Base-by-base conservation (phyloP, 805 yeast species). In the Lipomyces anomalus region DNA sequence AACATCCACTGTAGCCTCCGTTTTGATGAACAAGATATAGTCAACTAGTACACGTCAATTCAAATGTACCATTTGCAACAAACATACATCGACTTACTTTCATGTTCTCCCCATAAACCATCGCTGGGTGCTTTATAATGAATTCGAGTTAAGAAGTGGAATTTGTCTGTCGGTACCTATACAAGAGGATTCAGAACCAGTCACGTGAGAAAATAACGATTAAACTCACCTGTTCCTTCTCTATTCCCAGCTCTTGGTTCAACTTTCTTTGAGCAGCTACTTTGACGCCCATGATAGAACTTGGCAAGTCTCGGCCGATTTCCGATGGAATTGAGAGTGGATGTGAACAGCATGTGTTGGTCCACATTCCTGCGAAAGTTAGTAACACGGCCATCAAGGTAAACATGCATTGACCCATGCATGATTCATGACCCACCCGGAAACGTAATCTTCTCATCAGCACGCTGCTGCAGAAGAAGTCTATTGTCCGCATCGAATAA, bases 271-370 rank as follows among this genome's bases (percentile, higher is more conserved):
- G 83, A 3, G 97, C 97, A 1, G 98, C 98, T 35, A 71, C 70
- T 61, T 79, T 84, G 43, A 78, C 95, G 47, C 98, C 98, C 22
- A 67, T 65, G 5, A 90, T 71, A 6, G 94, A 84, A 29, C 72
- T 67, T 4, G 68, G 65, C 47, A 89, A 70, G 39, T 68, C 66
- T 29, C 69, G 61, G 7, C 97, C 97, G 61, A 88, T 70, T 66
- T 92, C 99, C 30, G 78, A 69, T 32, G 80, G 75, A 29, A 87
- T 78, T 44, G 95, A 87, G 43, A 92, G 72, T 6, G 99, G 99
- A 64, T 92, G 99, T 1, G 97, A 89, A 66, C 99, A 92, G 68
- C 99, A 92, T 1, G 99, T 92, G 65, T 92, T 92, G 22, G 99
- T 92, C 99, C 99, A 92, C 82, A 89, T 80, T 47, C 79, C 55